phyloP scores from a whole-genome alignment of 805 yeast species.

The Sugiyamaella lignohabitans region DNA sequence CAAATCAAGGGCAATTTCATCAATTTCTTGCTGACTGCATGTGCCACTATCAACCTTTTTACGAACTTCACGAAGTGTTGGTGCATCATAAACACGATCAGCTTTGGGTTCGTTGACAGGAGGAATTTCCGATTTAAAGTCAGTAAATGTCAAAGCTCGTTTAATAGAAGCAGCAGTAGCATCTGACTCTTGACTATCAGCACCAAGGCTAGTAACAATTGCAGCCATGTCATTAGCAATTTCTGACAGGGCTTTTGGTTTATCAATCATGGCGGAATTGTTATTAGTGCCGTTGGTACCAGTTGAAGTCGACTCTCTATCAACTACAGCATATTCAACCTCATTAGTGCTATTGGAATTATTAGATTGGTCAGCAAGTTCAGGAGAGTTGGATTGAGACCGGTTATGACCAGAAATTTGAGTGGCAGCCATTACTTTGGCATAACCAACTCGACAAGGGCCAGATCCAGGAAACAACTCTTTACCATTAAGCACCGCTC shows the following conservation, averaged over 20 bases:
- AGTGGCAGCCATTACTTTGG: conserved; percentile 43
- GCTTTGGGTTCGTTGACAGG: conserved; percentile 70
- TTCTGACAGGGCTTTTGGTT: conserved; percentile 12
- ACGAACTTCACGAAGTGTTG: conserved; percentile 79
- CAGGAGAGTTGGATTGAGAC: conserved; percentile 6
- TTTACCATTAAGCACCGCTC: conserved; percentile 69
- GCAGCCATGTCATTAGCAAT: conserved; percentile 28
- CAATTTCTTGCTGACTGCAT: conserved; percentile 57
- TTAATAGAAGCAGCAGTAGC: conserved; percentile 25
- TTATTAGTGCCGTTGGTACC: neutral
- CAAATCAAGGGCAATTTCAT: conserved; percentile 77
- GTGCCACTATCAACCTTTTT: conserved; percentile 57
- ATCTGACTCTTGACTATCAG: conserved; percentile 25
- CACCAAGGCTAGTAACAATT: conserved; percentile 30
- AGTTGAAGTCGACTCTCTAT: conserved; percentile 11
- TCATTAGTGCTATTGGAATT: neutral
- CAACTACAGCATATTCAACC: conserved; percentile 16
- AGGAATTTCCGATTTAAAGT: conserved; percentile 31
- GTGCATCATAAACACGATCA: conserved; percentile 75
- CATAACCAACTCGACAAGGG: conserved; percentile 75
- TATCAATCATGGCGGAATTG: neutral
- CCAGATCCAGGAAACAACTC: conserved; percentile 76
- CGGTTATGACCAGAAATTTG: neutral
- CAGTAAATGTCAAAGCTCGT: conserved; percentile 27
- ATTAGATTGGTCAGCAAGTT: no score